Evolutionary conservation across 371 early-diverging fungal genomes (phyloP), one percentile per base, ranked within the genome.

Genomic region (Rhizoclosmatium hyalinum): DNA sequence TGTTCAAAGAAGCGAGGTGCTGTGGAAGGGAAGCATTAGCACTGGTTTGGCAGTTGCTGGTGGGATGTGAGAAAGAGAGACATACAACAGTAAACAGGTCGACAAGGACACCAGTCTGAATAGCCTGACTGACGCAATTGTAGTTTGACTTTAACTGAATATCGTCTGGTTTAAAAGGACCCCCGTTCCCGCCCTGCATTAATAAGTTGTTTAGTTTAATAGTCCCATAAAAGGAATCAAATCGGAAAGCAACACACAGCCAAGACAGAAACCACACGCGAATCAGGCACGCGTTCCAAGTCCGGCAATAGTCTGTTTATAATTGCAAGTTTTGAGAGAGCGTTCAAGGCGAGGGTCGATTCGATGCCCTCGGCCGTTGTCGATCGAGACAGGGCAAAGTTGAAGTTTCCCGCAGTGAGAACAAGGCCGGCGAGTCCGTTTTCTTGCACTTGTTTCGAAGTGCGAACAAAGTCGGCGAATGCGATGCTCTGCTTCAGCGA

Each of bases 341-440:
- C 78, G 69, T 81, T 81, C n/a, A 73, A 46, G 24, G 81, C 81
- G 67, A 81, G 73, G 1, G 81, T 78, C 24, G 43, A 21, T 53
- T 81, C 78, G 58, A 81, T 41, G 21, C 74, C 78, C 55, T 81
- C 81, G 2, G 24, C 17, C 2, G 75, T 81, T 32, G 61, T 76
- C 14, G 70, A 53, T 3, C 81, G 68, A 8, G 53, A 54, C 6
- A 62, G 68, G 24, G 76, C 78, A 50, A 73, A 68, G 64, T 81
- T 78, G 17, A 78, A 46, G 21, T 73, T 68, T 8, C 81, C 81
- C 3, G 81, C 81, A 14, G 74, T 76, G 67, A 81, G 43, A 0
- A 81, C 75, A 14, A 81, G 24, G 41, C 70, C 81, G 60, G 60
- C 46, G n/a, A 81, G 46, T 17, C 73, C 74, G 55, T 44, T 12